Base-by-base conservation (phyloP, 2,329 filamentous ascomycete genomes). In the Paecilomyces sp. region DNA sequence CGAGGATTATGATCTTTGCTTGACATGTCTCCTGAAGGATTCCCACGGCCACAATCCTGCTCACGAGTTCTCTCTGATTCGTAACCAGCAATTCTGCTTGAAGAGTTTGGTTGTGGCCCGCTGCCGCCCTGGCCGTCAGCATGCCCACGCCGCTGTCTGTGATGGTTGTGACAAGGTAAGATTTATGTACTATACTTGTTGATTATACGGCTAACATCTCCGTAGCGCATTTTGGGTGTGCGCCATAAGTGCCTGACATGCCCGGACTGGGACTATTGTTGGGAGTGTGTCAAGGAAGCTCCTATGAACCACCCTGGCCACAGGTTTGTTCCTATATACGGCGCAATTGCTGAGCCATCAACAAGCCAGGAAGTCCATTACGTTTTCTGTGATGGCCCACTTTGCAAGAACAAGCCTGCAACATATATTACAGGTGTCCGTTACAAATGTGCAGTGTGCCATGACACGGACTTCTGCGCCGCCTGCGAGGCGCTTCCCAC, bases 191-290 rank as follows among this genome's bases (percentile, higher is more conserved):
- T 12, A 60, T 15, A 30, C 57, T 25, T 36, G 28, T 24, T 59
- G 22, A 57, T 56, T 28, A 28, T 13, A 22, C 28, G 58, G 52
- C 67, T 74, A 60, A 74, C 57, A 47, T 28, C n/a, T 51, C 58
- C 55, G 36, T 63, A 87, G 82, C 87, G 86, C 74, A 94, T 99
- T 69, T 82, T 83, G 67, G 95, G 94, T 67, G 83, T 96, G 60
- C 93, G 94, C 67, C 89, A 97, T 84, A 99, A 99, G 83, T 99
- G 94, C 75, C 82, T 97, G 64, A 88, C 91, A 73, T 99, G 94
- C 80, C 94, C 95, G 52, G 94, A 99, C 75, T 99, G 91, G 89
- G 94, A 99, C 71, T 97, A 90, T 78, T 99, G 94, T 80, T 82
- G 83, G 25, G 80, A 85, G 8, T 99, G 95, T 76, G 75, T 91